Percentiles rank a stretch among this genome's conserved stretches.
These are phyloP conservation scores for Pseudocercospora crystallina DNA, from an alignment of 2,329 filamentous ascomycete genomes.

Conservation along the genomic window DNA sequence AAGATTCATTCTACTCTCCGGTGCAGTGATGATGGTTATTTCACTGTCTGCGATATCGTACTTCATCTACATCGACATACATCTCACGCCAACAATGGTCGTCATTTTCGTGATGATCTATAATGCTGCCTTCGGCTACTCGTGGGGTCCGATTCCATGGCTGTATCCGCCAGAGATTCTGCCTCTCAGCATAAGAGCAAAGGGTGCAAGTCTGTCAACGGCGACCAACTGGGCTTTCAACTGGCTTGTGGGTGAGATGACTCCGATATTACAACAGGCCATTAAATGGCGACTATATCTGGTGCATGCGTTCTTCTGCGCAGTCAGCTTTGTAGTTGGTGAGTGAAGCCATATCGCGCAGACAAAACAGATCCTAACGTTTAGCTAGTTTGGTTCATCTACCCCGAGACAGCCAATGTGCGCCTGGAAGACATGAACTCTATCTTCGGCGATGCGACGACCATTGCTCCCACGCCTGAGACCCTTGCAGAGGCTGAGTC, in stretches of 20 bases:
- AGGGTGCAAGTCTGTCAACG: slow-evolving; percentile 93
- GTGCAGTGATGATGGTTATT: slow-evolving; percentile 84
- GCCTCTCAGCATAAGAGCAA: slow-evolving; percentile 91
- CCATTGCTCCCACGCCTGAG: slow-evolving; percentile 75
- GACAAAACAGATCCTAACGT: too few relatives aligned
- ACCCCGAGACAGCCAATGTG: slow-evolving; percentile 94
- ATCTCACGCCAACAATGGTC: slow-evolving; percentile 75
- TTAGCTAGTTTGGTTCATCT: slow-evolving; percentile 84
- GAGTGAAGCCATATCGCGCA: slow-evolving; percentile 47
- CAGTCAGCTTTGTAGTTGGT: slow-evolving; percentile 93
- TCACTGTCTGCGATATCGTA: slow-evolving; percentile 89
- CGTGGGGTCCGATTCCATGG: slow-evolving; percentile 99
- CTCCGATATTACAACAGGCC: slow-evolving; percentile 84
- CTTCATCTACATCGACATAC: slow-evolving; percentile 86
- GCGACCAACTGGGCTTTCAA: slow-evolving; percentile 98
- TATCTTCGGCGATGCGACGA: slow-evolving; percentile 90
- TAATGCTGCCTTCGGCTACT: slow-evolving; percentile 93
- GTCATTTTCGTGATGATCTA: slow-evolving; percentile 98
- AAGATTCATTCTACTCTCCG: slow-evolving; percentile 82
- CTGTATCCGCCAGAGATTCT: slow-evolving; percentile 98
- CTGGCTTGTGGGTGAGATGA: slow-evolving; percentile 94
- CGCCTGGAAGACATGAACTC: slow-evolving; percentile 95
- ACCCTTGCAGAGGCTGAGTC: slow-evolving; percentile 78
- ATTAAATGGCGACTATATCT: slow-evolving; percentile 95
- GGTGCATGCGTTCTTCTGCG: slow-evolving; percentile 95